Evolutionary conservation across 371 early-diverging fungal genomes (phyloP), one percentile per base, ranked within the genome.

Genomic region (Mortierella sp.): DNA sequence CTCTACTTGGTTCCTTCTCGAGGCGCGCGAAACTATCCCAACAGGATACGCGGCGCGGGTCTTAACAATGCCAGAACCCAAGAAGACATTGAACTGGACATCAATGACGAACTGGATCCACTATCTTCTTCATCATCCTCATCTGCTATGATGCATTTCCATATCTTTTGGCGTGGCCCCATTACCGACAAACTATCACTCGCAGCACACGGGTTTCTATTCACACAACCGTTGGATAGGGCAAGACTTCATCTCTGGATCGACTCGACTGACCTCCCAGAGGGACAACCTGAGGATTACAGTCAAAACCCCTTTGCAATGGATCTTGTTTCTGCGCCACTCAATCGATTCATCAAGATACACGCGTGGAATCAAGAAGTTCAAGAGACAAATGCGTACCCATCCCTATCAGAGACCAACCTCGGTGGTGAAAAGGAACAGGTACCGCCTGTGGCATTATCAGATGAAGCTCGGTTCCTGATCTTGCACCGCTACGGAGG

Each of bases 151-250:
- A 73, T 74, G 69, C 44, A 73, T 22, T 76, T 79, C 24, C 79
- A 79, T 22, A 68, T 79, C 31, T 79, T 64, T 61, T 79, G 74
- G 79, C 54, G 60, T 21, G 74, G 74, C 4, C 47, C 27, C 17
- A 53, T 79, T 48, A 60, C 53, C 1, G 79, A 79, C 58, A 79
- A 73, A 10, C 21, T 79, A 5, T 59, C 69, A 2, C 54, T 79
- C 5, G 56, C 62, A n/a, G 69, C 60, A 7, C 63, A 69, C 25
- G 63, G 74, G 13, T 74, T 79, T 29, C 34, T 73, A 40, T 79
- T 60, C 55, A 64, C 79, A 0, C 79, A 79, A 27, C 73, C 79
- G 3, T 28, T 76, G 51, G 62, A 79, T 19, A 60, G 79, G n/a
- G 48, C 79, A 2, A 34, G 48, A 2, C 24, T 79, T 21, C 63